Evolutionary conservation across 495 filamentous ascomycete species (phyloP).

Genomic region (Talaromyces adpressus): DNA sequence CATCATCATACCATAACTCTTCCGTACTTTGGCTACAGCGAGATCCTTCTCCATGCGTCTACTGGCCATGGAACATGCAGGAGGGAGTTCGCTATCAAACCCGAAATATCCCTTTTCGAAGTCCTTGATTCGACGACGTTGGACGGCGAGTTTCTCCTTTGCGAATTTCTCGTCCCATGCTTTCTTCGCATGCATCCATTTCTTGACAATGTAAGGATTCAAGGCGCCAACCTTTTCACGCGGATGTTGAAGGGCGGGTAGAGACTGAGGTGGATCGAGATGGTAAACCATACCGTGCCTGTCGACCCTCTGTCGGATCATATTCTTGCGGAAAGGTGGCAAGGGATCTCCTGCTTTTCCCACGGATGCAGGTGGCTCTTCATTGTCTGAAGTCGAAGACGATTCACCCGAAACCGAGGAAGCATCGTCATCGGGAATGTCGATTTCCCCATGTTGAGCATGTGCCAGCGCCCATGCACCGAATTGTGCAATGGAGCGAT

Average conservation of each 20-base stretch:
- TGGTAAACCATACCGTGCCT: constrained; percentile 64
- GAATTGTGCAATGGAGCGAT: constrained; percentile 81
- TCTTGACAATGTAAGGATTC: constrained; percentile 70
- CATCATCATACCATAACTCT: constrained; percentile 68
- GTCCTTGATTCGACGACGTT: constrained; percentile 62
- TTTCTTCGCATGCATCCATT: constrained; percentile 69
- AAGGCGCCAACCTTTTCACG: constrained; percentile 64
- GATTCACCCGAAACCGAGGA: constrained; percentile 59
- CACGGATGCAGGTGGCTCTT: constrained; percentile 35
- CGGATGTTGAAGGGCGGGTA: constrained; percentile 55
- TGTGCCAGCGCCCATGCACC: constrained; percentile 81
- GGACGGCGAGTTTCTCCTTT: constrained; percentile 57
- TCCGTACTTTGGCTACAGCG: constrained; percentile 45
- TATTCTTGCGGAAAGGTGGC: constrained; percentile 69
- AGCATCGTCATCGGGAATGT: constrained; percentile 70
- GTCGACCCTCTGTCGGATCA: constrained; percentile 84
- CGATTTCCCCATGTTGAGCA: constrained; percentile 71
- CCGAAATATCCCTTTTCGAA: constrained; percentile 60
- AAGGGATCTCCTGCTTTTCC: constrained; percentile 79
- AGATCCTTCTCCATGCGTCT: constrained; percentile 46
- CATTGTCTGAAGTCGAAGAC: constrained; percentile 39
- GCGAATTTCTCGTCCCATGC: constrained; percentile 67
- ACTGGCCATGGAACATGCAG: constrained; percentile 75
- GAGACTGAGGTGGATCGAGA: constrained; percentile 52
- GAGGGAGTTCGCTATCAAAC: constrained; percentile 69